Conservation (phyloP, 2,329 filamentous ascomycete species). For the Blastomyces percursus region DNA sequence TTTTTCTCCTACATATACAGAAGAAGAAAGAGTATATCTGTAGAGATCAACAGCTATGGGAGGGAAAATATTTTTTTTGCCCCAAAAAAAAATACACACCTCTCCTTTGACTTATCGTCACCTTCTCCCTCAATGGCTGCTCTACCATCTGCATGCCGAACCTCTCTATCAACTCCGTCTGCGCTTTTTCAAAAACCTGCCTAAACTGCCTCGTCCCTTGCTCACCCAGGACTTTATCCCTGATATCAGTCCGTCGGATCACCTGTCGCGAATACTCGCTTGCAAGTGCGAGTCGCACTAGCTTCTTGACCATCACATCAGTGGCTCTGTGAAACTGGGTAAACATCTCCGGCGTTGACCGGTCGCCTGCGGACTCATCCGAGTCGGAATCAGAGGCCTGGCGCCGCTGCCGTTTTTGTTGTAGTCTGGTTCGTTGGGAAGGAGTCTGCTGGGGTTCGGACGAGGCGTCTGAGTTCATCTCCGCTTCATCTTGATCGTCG, state of each 20-base stretch:
- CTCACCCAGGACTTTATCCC: conserved; percentile 57
- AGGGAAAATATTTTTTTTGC: background rate
- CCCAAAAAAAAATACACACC: conserved; percentile 37
- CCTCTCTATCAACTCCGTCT: conserved; percentile 54
- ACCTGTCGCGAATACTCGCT: conserved; percentile 50
- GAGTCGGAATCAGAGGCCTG: conserved; percentile 8
- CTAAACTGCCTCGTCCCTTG: conserved; percentile 61
- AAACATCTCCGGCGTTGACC: background rate
- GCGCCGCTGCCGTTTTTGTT: conserved; percentile 14
- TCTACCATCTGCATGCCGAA: conserved; percentile 95
- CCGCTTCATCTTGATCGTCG: background rate
- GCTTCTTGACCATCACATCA: conserved; percentile 45
- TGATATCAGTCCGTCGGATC: conserved; percentile 49
- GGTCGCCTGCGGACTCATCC: conserved; percentile 5
- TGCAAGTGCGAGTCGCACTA: conserved; percentile 51
- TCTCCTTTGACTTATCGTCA: conserved; percentile 67
- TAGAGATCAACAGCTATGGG: background rate
- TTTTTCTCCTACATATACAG: background rate
- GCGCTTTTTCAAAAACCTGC: conserved; percentile 63
- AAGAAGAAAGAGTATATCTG: background rate
- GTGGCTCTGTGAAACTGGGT: conserved; percentile 21
- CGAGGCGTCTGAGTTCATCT: background rate
- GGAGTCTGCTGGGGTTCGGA: background rate
- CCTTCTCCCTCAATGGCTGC: conserved; percentile 68
- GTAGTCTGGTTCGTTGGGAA: background rate